Percentiles rank a stretch among this genome's conserved stretches.
phyloP scores from a whole-genome alignment of 1,284 basidiomycete species.

The Schizophyllum amplum region DNA sequence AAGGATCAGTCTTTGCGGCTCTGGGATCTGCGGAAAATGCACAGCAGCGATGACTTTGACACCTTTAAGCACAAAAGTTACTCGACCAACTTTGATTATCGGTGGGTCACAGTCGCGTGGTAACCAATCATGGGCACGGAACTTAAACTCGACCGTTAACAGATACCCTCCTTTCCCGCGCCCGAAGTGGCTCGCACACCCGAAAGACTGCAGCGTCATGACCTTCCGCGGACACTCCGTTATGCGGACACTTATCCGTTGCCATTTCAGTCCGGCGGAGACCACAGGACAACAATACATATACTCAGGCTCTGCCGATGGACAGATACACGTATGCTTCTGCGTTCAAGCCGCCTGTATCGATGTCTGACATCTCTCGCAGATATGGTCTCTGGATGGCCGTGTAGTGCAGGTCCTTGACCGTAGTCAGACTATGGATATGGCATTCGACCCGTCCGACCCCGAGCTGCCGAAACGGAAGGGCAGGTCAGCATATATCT shows the following conservation, averaged over 20 bases:
- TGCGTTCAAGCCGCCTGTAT: neutral
- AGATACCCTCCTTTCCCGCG: constrained; percentile 63
- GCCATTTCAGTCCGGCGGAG: constrained; percentile 89
- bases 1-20: constrained; percentile 92
- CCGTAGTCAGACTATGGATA: constrained; percentile 67
- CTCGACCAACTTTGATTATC: constrained; percentile 75
- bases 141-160: too few relatives aligned
- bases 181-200: constrained; percentile 52
- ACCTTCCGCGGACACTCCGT: constrained; percentile 91
- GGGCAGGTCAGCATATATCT: neutral
- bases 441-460: constrained; percentile 58
- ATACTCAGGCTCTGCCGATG: constrained; percentile 87
- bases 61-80: constrained; percentile 42
- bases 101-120: too few relatives aligned
- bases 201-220: constrained; percentile 92
- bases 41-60: constrained; percentile 64
- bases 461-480: constrained; percentile 28
- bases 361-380: constrained; percentile 2
- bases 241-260: constrained; percentile 89
- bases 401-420: constrained; percentile 79
- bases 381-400: constrained; percentile 96
- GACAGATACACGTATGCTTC: constrained; percentile 63
- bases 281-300: constrained; percentile 92
- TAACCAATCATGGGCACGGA: too few relatives aligned
- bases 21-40: constrained; percentile 96